Evolutionary conservation across 1,139 yeast species (phyloP).

Genomic region (Saccharomyces hybrid): DNA sequence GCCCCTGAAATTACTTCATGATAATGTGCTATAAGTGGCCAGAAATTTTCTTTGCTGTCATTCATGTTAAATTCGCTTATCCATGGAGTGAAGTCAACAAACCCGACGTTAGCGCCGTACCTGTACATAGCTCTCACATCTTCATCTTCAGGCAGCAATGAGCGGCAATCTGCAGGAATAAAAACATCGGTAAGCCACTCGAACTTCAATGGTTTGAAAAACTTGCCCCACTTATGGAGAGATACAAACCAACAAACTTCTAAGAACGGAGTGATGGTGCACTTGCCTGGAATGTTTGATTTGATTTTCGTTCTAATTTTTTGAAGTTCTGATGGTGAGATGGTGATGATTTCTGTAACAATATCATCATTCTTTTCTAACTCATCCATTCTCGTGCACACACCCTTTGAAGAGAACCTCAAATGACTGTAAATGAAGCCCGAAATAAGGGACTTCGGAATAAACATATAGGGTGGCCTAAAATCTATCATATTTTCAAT

Average conservation of each 20-base stretch:
- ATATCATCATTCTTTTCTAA: neutral
- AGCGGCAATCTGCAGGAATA: constrained; percentile 7
- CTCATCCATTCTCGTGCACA: neutral
- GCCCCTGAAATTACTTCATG: constrained; percentile 4
- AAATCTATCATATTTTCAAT: constrained; percentile 4
- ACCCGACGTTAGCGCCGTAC: constrained; percentile 9
- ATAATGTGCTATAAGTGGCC: constrained; percentile 8
- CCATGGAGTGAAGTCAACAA: constrained; percentile 7
- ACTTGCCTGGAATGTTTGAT: constrained; percentile 3
- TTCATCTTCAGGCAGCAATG: constrained; percentile 4
- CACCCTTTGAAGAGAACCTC: constrained; percentile 4
- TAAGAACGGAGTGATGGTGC: constrained; percentile 10
- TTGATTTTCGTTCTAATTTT: constrained; percentile 4
- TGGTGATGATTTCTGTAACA: neutral
- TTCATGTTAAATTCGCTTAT: constrained; percentile 9
- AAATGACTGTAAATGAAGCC: neutral
- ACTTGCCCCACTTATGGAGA: constrained; percentile 5
- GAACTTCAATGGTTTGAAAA: constrained; percentile 5
- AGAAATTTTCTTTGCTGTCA: constrained; percentile 4
- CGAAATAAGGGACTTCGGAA: neutral
- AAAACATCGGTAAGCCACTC: constrained; percentile 7
- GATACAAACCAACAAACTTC: constrained; percentile 13
- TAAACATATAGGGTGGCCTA: neutral
- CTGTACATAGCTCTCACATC: constrained; percentile 5
- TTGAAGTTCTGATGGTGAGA: neutral